Conservation (phyloP, 2,329 filamentous ascomycete species). For the Colletotrichum sp. region DNA sequence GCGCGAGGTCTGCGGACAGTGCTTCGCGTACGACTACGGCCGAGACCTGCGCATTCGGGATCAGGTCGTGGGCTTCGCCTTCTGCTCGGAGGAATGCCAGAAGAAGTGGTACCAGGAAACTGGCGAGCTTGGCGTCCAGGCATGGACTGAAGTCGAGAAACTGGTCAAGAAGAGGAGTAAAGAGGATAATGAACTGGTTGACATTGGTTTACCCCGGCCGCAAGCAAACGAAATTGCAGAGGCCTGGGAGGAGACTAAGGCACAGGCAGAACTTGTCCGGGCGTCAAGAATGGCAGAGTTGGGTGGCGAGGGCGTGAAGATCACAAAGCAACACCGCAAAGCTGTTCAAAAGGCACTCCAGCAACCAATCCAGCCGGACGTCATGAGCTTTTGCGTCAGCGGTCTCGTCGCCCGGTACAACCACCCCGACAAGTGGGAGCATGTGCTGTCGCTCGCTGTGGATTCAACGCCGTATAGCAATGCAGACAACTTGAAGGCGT, state of each 20-base stretch:
- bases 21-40: conserved; percentile 13
- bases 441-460: conserved; percentile 5
- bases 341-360: conserved; percentile 7
- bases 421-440: neutral
- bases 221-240: neutral
- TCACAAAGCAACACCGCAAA: conserved; percentile 11
- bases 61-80: conserved; percentile 6
- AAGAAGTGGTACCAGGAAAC: neutral
- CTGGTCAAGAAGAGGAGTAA: conserved; percentile 7
- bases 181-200: conserved; percentile 1
- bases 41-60: conserved; percentile 1
- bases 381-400: conserved; percentile 10
- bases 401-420: conserved; percentile 1
- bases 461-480: conserved; percentile 4
- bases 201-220: neutral
- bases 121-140: conserved; percentile 4
- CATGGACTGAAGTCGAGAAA: conserved; percentile 9
- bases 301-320: neutral
- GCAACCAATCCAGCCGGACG: neutral
- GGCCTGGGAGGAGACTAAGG: neutral
- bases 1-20: conserved; percentile 16
- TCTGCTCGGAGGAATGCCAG: conserved; percentile 4
- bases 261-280: conserved; percentile 5
- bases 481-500: conserved; percentile 2
- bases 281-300: neutral